Base-by-base conservation (phyloP, 805 yeast species). In the Spencermartinsiella europaea region DNA sequence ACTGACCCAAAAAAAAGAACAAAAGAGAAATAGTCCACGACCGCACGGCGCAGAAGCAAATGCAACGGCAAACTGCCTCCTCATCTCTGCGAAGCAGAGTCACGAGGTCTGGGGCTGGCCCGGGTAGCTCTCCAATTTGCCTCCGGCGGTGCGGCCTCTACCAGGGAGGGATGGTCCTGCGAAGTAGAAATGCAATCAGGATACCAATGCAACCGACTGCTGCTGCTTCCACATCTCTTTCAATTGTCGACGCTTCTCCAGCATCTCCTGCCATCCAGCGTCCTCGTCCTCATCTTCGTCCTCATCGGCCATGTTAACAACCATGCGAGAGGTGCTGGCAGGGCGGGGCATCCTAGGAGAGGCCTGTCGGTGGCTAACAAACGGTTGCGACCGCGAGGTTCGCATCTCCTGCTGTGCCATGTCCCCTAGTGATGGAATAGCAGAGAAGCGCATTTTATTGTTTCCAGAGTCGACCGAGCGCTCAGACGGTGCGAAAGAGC, bases 271-370 rank as follows among this genome's bases (percentile, higher is more conserved):
- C 60, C 60, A 56, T 21, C 50, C 54, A 16, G 42, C 47, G 17
- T 56, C 60, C 35, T 56, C 60, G 8, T 54, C 60, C 8, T 54
- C 58, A 16, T 54, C 58, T 16, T 54, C 58, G 10, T 54, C 59
- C 8, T 52, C 60, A 16, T 49, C 49, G 16, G 48, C 49, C 15
- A 35, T 38, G 28, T 28, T 33, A 8, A 17, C 31, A n/a, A 42
- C 45, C 10, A 42, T 17, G 7, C 45, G n/a, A 43, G 34, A 21
- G 25, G 19, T 40, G 38, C 46, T 43, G 16, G 35, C 16, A n/a
- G 46, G 41, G 14, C 46, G 33, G 8, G 48, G 34, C 14, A 44
- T 27, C 20, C 47, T 21, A 19, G 43, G 33, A 16, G 15, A 15
- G 20, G 22, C 7, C 28, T 27, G 35, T 31, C 21, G 42, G 5